Evolutionary conservation across 192 early-diverging fungal genomes (phyloP), one percentile per base, ranked within the genome.

Genomic region (Dissophora globulifera): DNA sequence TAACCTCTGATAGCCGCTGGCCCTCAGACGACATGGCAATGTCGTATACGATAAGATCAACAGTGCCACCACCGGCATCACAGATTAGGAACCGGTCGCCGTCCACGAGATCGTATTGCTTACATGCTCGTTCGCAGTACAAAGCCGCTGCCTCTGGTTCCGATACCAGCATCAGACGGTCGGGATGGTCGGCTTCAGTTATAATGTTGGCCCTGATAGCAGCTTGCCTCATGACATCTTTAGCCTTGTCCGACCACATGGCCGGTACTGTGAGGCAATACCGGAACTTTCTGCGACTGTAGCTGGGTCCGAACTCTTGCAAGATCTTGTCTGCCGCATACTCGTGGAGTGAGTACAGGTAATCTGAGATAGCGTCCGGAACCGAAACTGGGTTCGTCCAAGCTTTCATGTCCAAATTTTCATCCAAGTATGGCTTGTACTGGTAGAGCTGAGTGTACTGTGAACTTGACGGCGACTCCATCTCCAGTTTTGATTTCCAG

Each of bases 131-230:
- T 52, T 83, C 75, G 25, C 82, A 82, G 50, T 82, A 82, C 10
- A 82, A 51, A 4, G 80, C 80, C 1, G 75, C 80, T 1, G 80
- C 80, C 46, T 82, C 80, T 16, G 80, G 80, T 35, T 82, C 80
- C 23, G 75, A 78, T 22, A 70, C 72, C 25, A 82, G 42, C 51
- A 78, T 42, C 9, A 82, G 60, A 29, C 80, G 65, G 12, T 79
- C 69, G 20, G 57, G 62, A 50, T 69, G 80, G 49, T 78, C 76
- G 42, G 30, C 26, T 9, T 52, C 23, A 1, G 61, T 23, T 17
- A 82, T 64, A 35, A 82, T 45, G 0, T 67, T 67, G 19, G 80
- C 75, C 31, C 51, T 54, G 23, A 70, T 69, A 8, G 75, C 75
- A 10, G 80, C 80, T 26, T 50, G 45, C 52, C 80, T 43, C 80